A percentile compares a stretch with the other conserved stretches of the same genome.
Conservation (phyloP, 495 filamentous ascomycete genomes). For the Annulohypoxylon bovei region DNA sequence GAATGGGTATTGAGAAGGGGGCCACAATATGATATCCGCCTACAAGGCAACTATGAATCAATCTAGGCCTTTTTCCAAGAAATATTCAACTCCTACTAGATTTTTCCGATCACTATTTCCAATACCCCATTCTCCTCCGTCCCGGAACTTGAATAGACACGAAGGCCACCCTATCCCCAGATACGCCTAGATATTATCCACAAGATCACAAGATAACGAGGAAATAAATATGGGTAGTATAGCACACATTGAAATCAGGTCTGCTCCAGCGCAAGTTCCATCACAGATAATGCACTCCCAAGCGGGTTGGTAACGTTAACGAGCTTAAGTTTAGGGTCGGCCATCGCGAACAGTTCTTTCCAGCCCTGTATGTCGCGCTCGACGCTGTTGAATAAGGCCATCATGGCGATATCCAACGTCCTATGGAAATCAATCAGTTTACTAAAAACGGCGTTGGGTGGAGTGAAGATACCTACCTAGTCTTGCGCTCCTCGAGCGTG, state of each 20-base stretch:
- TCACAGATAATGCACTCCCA: constrained; percentile 36
- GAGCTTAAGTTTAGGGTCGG: constrained; percentile 46
- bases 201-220: not conserved
- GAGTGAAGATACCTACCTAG: constrained; percentile 24
- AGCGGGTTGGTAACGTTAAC: constrained; percentile 37
- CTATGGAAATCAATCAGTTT: constrained; percentile 28
- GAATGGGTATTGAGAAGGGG: too few relatives aligned
- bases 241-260: constrained; percentile 42
- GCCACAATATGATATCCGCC: too few relatives aligned
- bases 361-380: constrained; percentile 49
- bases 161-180: not conserved
- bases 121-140: not conserved
- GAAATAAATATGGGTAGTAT: not conserved
- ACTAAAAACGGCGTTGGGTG: too few relatives aligned
- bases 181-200: constrained; percentile 1
- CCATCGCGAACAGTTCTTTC: constrained; percentile 43
- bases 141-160: not conserved
- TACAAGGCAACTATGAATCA: too few relatives aligned
- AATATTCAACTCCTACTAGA: not conserved
- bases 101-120: not conserved
- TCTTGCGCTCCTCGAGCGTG: constrained; percentile 42
- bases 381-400: constrained; percentile 47
- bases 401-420: constrained; percentile 52
- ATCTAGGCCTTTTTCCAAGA: not conserved
- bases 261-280: constrained; percentile 36